Evolutionary conservation across 2,329 filamentous ascomycete genomes (phyloP), one percentile per base, ranked within the genome.

Genomic region (Ophiognomonia clavigignenti-juglandacearum): DNA sequence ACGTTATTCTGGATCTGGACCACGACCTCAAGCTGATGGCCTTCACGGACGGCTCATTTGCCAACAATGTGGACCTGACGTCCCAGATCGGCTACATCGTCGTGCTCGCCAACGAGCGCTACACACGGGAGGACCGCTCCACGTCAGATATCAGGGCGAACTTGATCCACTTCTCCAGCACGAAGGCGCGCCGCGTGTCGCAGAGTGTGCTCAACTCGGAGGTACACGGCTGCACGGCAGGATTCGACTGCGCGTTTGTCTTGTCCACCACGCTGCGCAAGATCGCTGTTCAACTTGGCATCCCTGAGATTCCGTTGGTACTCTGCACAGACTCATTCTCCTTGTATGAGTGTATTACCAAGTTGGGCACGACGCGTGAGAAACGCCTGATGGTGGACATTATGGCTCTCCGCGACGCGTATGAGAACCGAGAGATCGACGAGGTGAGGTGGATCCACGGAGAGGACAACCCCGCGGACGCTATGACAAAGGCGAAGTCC

Each of bases 301-400:
- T 55, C 3, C 31, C 14, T 5, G 4, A 10, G 4, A 52, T 53
- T 8, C 39, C 23, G 10, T 51, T 42, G 6, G 50, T 54, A 4
- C 27, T 56, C 20, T 57, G 26, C 40, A 55, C 48, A 3, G 40
- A 55, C 24, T 53, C 34, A 3, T 53, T 50, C 24, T 56, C 24
- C 6, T 13, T 56, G 11, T 58, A 56, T 19, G 35, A 56, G 26
- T 53, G 34, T 20, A 31, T 57, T 2, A 29, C 54, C 1, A 57
- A 55, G 14, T 32, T 55, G 0, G 39, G 48, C 3, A 54, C 47
- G 1, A 56, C 46, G 0, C 48, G 53, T 18, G 49, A 58, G n/a
- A 55, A 58, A 22, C 4, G 50, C 1, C 19, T 51, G 0, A 57
- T 54, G 41, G 54, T 57, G 22, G 49, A 58, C 36, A 54, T 59